phyloP scores from a whole-genome alignment of 805 yeast species.

The Starmerella bombicola region DNA sequence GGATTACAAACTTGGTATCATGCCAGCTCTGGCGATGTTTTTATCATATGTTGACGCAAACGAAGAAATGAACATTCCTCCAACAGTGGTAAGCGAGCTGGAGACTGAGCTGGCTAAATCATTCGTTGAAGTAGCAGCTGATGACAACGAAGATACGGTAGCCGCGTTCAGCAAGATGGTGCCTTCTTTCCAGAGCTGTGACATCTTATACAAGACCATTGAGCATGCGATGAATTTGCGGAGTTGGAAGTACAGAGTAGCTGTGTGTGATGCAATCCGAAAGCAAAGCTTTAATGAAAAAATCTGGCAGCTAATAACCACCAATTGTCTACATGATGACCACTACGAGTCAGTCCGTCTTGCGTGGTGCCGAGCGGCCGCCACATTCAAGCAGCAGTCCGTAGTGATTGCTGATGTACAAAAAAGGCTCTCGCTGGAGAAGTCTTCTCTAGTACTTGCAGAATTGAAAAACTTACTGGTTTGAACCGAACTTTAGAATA shows the following conservation, averaged over 20 bases:
- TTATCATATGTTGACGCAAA: no score
- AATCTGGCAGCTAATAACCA: constrained; percentile 13
- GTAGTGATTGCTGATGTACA: neutral
- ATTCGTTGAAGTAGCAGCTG: constrained; percentile 32
- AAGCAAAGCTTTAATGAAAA: constrained; percentile 7
- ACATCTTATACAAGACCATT: constrained; percentile 5
- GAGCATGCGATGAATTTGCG: constrained; percentile 26
- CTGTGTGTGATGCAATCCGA: constrained; percentile 34
- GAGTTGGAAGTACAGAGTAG: constrained; percentile 51
- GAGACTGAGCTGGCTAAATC: constrained; percentile 30
- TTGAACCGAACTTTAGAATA: neutral
- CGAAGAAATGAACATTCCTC: constrained; percentile 17
- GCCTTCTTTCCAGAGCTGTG: neutral
- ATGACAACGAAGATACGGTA: constrained; percentile 22
- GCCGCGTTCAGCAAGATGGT: constrained; percentile 14
- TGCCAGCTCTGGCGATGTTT: constrained; percentile 43
- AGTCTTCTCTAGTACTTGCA: constrained; percentile 1
- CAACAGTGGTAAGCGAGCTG: constrained; percentile 21
- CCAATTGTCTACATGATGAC: constrained; percentile 14
- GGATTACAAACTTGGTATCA: constrained; percentile 46
- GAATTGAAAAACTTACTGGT: neutral
- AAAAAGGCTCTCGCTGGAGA: neutral
- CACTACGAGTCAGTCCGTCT: constrained; percentile 45
- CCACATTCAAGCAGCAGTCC: constrained; percentile 9
- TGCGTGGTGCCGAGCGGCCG: constrained; percentile 35